Evolutionary conservation across 140 eudicot species (phyloP).

Genomic region (Oenanthe javanica): DNA sequence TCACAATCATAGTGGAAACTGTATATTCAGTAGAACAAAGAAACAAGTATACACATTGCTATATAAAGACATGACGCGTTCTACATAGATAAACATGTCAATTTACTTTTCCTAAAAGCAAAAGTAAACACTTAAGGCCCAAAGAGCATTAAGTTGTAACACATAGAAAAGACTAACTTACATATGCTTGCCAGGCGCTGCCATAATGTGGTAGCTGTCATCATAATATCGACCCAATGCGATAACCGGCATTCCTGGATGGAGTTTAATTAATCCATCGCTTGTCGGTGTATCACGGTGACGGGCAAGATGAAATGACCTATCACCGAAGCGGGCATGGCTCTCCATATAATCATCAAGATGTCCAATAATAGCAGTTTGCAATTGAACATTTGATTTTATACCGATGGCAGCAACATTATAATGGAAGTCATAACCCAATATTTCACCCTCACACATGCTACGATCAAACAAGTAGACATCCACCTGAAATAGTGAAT

Average conservation of each 20-base stretch:
- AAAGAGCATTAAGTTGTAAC: background rate
- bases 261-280: background rate
- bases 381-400: background rate
- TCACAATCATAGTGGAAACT: background rate
- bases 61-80: background rate
- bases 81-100: background rate
- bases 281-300: background rate
- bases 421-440: background rate
- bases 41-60: background rate
- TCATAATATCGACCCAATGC: slow-evolving; percentile 4
- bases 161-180: slow-evolving; percentile 1
- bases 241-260: background rate
- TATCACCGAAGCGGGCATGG: background rate
- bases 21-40: background rate
- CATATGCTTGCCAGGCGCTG: slow-evolving; percentile 6
- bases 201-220: background rate
- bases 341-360: background rate
- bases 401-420: slow-evolving; percentile 6
- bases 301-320: background rate
- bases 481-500: background rate
- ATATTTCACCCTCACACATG: background rate
- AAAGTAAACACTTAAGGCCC: background rate
- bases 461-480: background rate
- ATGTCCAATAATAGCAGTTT: background rate
- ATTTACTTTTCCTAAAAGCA: background rate